These are phyloP conservation scores for Pyrus communis DNA, from an alignment of 306 rosid genomes.

Conservation along the genomic window DNA sequence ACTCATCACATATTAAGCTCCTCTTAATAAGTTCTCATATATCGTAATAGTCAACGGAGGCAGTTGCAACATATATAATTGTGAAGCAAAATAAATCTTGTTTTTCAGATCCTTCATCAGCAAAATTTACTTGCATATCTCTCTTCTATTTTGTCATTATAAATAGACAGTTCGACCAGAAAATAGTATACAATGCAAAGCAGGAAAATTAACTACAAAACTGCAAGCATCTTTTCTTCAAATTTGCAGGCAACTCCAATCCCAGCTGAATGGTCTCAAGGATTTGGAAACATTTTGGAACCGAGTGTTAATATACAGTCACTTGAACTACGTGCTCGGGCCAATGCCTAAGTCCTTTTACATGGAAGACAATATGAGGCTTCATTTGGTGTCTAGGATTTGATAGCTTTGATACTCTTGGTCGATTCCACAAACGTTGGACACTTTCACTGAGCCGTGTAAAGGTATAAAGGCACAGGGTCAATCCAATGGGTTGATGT, in stretches of 20 bases:
- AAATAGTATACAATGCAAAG: not conserved
- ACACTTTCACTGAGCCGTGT: not conserved
- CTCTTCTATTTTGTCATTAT: not conserved
- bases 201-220: not conserved
- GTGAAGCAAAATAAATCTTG: not conserved
- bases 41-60: not conserved
- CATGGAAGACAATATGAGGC: too few species aligned
- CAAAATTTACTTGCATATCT: not conserved
- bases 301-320: not conserved
- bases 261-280: not conserved
- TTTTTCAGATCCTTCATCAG: not conserved
- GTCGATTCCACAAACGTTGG: not conserved
- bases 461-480: too few species aligned
- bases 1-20: not conserved
- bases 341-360: not conserved
- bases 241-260: not conserved
- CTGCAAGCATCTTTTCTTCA: not conserved
- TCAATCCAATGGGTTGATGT: too few species aligned
- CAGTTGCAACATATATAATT: not conserved
- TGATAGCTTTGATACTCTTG: not conserved
- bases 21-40: not conserved
- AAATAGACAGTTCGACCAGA: not conserved
- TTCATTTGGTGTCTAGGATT: too few species aligned
- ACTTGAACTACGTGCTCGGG: not conserved
- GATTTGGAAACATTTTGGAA: not conserved